Conservation (phyloP, 163 green algal species). For the Prototheca cutis region DNA sequence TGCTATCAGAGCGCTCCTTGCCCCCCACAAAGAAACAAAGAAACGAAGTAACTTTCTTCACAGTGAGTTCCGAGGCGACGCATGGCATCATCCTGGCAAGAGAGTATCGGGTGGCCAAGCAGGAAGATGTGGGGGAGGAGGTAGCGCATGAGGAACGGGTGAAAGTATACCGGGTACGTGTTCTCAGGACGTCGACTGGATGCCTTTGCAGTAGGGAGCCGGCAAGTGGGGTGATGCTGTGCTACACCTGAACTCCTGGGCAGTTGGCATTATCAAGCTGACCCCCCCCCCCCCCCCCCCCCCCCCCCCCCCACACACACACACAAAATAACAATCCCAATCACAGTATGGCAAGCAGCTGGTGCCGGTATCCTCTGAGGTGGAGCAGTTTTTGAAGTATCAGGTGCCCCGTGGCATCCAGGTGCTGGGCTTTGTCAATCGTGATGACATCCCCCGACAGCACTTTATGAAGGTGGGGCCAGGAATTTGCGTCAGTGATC, state of each 20-base stretch:
- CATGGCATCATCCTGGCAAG: not conserved
- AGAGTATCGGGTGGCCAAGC: slow-evolving; percentile 1
- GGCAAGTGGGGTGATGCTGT: too few species aligned
- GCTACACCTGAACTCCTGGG: too few species aligned
- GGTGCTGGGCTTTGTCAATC: slow-evolving; percentile 14
- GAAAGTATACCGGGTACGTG: slow-evolving; percentile 1
- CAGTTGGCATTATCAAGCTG: not conserved
- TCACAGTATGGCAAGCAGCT: slow-evolving; percentile 18
- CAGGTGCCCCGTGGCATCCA: not conserved
- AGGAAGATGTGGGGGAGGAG: not conserved
- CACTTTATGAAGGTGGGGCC: slow-evolving; percentile 12
- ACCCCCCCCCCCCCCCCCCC: too few species aligned
- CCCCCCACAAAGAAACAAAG: not conserved
- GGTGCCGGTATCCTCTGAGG: slow-evolving; percentile 1
- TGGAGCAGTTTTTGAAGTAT: slow-evolving; percentile 1
- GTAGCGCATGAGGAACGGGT: slow-evolving; percentile 3
- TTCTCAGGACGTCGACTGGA: not conserved
- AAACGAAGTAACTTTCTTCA: not conserved
- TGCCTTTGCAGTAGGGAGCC: too few species aligned
- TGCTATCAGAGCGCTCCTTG: not conserved
- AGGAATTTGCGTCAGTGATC: too few species aligned
- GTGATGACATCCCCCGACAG: slow-evolving; percentile 1
- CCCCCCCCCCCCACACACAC: too few species aligned
- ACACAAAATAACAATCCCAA: too few species aligned
- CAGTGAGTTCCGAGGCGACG: not conserved